Base-by-base conservation (phyloP, 352 stramenopile species). In the Globisporangium nodosum region DNA sequence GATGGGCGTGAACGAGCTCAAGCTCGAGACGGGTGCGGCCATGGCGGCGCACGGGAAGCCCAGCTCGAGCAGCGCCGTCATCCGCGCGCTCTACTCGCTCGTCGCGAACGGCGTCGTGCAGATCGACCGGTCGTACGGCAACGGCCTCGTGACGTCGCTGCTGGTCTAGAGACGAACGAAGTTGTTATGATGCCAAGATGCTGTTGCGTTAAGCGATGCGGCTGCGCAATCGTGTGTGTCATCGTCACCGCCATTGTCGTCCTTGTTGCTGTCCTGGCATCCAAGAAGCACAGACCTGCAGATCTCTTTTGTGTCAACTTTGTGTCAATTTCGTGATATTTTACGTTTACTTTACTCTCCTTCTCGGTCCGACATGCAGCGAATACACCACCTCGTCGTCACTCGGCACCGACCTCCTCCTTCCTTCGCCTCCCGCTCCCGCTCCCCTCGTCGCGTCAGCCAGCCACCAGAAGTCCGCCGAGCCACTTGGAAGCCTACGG, bases 101-200 rank as follows among this genome's bases (percentile, higher is more conserved):
- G 75, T 90, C 13, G 80, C 73, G 31, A 86, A 83, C 43, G 75
- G 76, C n/a, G 64, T 86, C 6, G 78, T 90, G 61, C 80, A 88
- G 57, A 85, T 88, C 54, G 80, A 90, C 57, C 69, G 80, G 11
- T 85, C 75, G 3, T 81, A 77, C 50, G 74, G 75, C 31, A 81
- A 82, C 46, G 80, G 80, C 0, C 69, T 90, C 24, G 77, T 88
- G 30, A 90, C 80, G 5, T 85, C 70, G 8, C 56, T 90, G 18
- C 63, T 90, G 31, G 68, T 90, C 9, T 90, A 68, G 24, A 12
- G 40, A 31, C 18, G 52, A 20, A 40, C 13, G 27, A 30, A 27
- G 20, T 5, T 35, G 13, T n/a, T 27, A 47, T 49, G 30, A 50
- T 24, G 33, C 27, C 7, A 6, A 15, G 11, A 5, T 33, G 21